Conservation (phyloP, 768 basidiomycete species). For the Amanita pallidorosea region DNA sequence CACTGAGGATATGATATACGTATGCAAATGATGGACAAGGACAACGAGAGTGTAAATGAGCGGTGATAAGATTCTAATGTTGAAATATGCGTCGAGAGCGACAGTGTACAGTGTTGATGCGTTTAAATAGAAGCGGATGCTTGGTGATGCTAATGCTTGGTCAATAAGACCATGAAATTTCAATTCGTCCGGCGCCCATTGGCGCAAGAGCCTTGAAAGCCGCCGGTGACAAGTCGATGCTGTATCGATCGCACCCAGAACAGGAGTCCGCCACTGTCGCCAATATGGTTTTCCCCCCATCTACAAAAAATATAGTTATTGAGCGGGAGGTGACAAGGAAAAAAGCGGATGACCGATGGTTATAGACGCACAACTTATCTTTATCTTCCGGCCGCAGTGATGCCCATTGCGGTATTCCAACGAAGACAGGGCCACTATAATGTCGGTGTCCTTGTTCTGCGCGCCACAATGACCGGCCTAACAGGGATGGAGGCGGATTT, state of each 20-base stretch:
- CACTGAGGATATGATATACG: background rate
- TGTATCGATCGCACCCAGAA: conserved; percentile 16
- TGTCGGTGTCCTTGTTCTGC: conserved; percentile 11
- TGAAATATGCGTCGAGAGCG: background rate
- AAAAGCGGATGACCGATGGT: background rate
- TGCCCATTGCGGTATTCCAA: conserved; percentile 11
- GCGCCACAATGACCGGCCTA: conserved; percentile 17
- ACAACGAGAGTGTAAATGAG: background rate
- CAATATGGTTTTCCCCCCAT: conserved; percentile 14
- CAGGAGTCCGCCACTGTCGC: conserved; percentile 19
- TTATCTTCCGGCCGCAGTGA: conserved; percentile 14
- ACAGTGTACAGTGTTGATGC: background rate
- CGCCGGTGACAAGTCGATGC: conserved; percentile 17
- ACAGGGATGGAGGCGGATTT: background rate
- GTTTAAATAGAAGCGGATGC: background rate
- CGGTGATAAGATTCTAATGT: background rate
- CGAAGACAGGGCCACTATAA: conserved; percentile 15
- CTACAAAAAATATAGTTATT: conserved; percentile 7
- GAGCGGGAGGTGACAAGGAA: background rate
- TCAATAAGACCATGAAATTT: conserved; percentile 12
- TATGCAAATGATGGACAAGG: background rate
- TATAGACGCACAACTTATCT: conserved; percentile 13
- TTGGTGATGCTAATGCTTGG: background rate
- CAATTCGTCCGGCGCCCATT: conserved; percentile 12
- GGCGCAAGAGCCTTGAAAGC: conserved; percentile 19